Conservation (phyloP, 192 early-diverging fungal genomes). For the Coemansia sp. region DNA sequence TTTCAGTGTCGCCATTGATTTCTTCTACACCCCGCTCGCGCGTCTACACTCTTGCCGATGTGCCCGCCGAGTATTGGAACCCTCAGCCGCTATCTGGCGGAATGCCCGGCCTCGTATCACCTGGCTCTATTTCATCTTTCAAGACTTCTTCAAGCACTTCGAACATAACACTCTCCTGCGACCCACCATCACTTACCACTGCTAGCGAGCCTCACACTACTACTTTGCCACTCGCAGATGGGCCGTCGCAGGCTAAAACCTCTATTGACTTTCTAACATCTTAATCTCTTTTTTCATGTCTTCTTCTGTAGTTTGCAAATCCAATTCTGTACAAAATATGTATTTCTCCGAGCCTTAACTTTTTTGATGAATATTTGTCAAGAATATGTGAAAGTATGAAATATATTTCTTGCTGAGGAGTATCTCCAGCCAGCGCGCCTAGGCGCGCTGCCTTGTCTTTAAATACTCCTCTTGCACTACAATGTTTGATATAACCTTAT, state of each 20-base stretch:
- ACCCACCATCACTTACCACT: neutral
- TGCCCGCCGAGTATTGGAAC: neutral
- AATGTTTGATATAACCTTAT: no score
- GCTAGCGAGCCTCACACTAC: neutral
- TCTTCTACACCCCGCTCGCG: neutral
- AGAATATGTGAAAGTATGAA: no score
- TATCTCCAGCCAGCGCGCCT: no score
- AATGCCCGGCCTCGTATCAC: conserved; percentile 16
- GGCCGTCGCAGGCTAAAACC: conserved; percentile 24
- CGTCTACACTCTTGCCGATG: neutral
- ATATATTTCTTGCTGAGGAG: no score
- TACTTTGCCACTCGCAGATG: no score
- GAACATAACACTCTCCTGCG: conserved; percentile 13
- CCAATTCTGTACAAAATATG: neutral
- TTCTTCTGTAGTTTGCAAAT: conserved; percentile 7
- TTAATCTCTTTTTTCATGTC: neutral
- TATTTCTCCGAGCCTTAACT: neutral
- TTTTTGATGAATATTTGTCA: neutral
- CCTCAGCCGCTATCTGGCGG: neutral
- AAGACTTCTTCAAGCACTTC: conserved; percentile 26
- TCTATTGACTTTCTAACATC: conserved; percentile 45
- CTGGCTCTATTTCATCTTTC: conserved; percentile 6
- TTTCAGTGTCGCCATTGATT: neutral
- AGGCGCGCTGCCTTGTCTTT: no score
- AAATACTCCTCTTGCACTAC: no score